Evolutionary conservation across 768 basidiomycete species (phyloP).

Genomic region (Clitopilus passeckerianus): DNA sequence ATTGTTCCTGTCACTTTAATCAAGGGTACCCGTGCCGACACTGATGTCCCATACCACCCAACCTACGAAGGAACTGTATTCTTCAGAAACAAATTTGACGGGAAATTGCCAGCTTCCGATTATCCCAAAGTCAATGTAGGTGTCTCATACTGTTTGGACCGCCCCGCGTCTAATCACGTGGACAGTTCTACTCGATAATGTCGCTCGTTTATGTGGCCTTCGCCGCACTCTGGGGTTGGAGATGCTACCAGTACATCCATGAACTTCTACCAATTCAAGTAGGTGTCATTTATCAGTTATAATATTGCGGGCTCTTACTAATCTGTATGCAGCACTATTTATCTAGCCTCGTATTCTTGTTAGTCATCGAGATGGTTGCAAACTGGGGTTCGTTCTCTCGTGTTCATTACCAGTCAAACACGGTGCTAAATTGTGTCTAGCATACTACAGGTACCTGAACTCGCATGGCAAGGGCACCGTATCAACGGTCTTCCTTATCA

Average conservation of each 20-base stretch:
- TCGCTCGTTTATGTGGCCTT: constrained; percentile 72
- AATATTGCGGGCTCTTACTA: not conserved
- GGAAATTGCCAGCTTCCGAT: constrained; percentile 86
- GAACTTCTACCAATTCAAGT: constrained; percentile 91
- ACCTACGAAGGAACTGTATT: constrained; percentile 73
- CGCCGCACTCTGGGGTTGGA: constrained; percentile 72
- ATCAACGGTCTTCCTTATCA: constrained; percentile 87
- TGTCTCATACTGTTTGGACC: not conserved
- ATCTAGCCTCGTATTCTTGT: constrained; percentile 78
- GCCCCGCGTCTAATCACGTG: constrained; percentile 1
- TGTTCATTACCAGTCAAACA: not conserved
- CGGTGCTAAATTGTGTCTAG: constrained; percentile 28
- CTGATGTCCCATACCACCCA: constrained; percentile 65
- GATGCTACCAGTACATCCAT: constrained; percentile 75
- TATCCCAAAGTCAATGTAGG: constrained; percentile 96
- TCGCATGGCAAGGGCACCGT: constrained; percentile 71
- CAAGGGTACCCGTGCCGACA: constrained; percentile 28
- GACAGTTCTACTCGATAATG: constrained; percentile 84
- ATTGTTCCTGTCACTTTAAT: constrained; percentile 76
- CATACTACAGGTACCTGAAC: constrained; percentile 94
- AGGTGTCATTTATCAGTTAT: constrained; percentile 10
- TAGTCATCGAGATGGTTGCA: constrained; percentile 92
- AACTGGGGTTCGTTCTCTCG: constrained; percentile 64
- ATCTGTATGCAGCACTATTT: constrained; percentile 68
- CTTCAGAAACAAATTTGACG: constrained; percentile 86